Evolutionary conservation across 805 yeast genomes (phyloP).

Genomic region (Schwanniomyces vanrijiae): DNA sequence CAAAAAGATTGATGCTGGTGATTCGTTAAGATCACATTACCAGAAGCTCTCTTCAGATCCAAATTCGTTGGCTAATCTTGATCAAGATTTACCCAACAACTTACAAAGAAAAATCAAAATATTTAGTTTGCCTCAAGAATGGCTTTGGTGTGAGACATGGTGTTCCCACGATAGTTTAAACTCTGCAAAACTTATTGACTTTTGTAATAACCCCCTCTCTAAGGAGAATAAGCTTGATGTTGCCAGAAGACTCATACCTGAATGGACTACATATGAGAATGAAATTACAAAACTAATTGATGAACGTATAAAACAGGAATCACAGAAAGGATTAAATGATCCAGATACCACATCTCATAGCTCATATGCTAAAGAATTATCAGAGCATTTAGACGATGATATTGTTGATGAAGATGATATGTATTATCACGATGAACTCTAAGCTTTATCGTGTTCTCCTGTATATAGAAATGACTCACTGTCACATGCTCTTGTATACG

Average conservation of each 20-base stretch:
- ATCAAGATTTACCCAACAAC: slow-evolving; percentile 92
- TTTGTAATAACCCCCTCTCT: slow-evolving; percentile 82
- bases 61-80: slow-evolving; percentile 74
- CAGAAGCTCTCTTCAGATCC: slow-evolving; percentile 81
- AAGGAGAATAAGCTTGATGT: slow-evolving; percentile 75
- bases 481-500: slow-evolving; percentile 3
- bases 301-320: not conserved
- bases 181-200: slow-evolving; percentile 74
- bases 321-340: not conserved
- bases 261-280: slow-evolving; percentile 69
- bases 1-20: slow-evolving; percentile 72
- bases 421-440: slow-evolving; percentile 7
- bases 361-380: not conserved
- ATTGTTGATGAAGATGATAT: not conserved
- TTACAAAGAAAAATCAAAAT: slow-evolving; percentile 69
- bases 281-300: slow-evolving; percentile 35
- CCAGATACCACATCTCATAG: not conserved
- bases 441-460: not conserved
- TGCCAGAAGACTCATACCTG: slow-evolving; percentile 75
- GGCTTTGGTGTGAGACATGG: slow-evolving; percentile 97
- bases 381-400: slow-evolving; percentile 3
- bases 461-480: slow-evolving; percentile 4
- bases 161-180: slow-evolving; percentile 63
- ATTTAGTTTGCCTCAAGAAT: slow-evolving; percentile 72
- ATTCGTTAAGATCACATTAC: slow-evolving; percentile 77